These are phyloP conservation scores for Echites panduratus DNA, from an alignment of 257 asterid genomes.

Conservation along the genomic window DNA sequence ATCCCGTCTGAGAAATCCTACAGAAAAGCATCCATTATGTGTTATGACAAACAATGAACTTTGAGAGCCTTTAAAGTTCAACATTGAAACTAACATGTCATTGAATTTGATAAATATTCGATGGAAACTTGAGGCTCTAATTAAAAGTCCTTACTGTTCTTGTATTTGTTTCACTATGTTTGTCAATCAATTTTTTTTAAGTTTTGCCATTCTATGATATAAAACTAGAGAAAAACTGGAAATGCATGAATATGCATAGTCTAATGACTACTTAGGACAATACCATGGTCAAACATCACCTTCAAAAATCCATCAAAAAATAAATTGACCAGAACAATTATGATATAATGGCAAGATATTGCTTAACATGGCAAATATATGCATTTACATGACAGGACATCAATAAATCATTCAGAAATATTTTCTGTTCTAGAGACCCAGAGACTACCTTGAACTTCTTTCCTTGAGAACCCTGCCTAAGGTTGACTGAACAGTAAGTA, in stretches of 20 bases:
- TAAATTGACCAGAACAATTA: background rate
- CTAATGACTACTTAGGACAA: background rate
- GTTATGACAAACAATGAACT: background rate
- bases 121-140: background rate
- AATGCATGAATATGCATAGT: background rate
- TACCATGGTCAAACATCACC: background rate
- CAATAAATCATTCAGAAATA: background rate
- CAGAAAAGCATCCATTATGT: conserved; percentile 21
- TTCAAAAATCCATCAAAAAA: background rate
- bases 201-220: background rate
- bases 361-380: background rate
- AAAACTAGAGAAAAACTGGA: background rate
- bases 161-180: background rate
- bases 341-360: background rate
- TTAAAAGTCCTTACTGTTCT: background rate
- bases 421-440: conserved; percentile 4
- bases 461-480: conserved; percentile 54
- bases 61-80: background rate
- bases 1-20: conserved; percentile 91
- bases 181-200: background rate
- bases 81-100: background rate
- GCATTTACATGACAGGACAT: background rate
- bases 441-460: conserved; percentile 58
- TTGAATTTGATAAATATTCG: background rate
- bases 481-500: conserved; percentile 67